Evolutionary conservation across 2,329 filamentous ascomycete species (phyloP), one percentile per base, ranked within the genome.

Genomic region (Neofusicoccum sp.): DNA sequence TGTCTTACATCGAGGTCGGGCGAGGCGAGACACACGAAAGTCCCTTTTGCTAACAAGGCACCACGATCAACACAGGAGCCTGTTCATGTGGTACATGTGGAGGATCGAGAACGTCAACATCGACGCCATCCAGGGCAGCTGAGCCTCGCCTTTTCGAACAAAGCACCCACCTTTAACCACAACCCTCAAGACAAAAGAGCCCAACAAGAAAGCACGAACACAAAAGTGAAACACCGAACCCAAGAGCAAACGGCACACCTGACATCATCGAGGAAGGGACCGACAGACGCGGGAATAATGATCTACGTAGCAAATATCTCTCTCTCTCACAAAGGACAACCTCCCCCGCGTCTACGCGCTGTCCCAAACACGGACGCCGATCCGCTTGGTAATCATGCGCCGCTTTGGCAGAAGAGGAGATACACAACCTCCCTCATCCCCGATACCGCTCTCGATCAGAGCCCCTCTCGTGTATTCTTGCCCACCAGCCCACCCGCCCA

Each of bases 31-130:
- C 52, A 56, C n/a, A n/a, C 9, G 52, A 34, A 12, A 39, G 45
- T 56, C 52, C 2, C 16, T 47, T 34, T 58, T 39, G 43, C 37
- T 50, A 41, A 61, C 58, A 16, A 31, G 54, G 41, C 45, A 43
- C n/a, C 28, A 14, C 11, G 34, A 37, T 36, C 14, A 34, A 56
- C 34, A 4, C 59, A 89, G 93, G 72, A 95, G 89, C 70, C 75
- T 97, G 47, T 97, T 97, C 72, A 97, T 97, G 93, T 97, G 93
- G 93, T 96, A 96, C 74, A 96, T 97, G 91, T 97, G 94, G 93
- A 83, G 89, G 64, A 87, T 94, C 9, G 90, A 89, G 73, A 87
- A 92, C 72, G 92, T 92, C 3, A 90, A 96, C 75, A 78, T 93
- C 28, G 78, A 79, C 31, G 83, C 83, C 47, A 71, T 87, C 39